Evolutionary conservation across 2,329 filamentous ascomycete genomes (phyloP), one percentile per base, ranked within the genome.

Genomic region (Zasmidium angulare): DNA sequence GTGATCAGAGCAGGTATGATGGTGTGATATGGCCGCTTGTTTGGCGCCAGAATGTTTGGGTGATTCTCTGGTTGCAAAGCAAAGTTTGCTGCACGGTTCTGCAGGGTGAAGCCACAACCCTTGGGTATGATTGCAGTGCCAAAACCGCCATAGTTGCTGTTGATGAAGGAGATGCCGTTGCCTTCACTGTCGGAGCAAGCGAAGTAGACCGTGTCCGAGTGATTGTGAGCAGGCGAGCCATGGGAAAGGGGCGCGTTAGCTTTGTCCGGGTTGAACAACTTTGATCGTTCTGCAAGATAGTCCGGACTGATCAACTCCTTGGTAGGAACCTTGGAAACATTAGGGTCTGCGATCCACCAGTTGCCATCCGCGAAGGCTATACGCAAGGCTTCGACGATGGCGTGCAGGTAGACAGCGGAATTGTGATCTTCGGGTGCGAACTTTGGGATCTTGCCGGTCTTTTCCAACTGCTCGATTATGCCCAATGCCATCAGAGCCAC

Each of bases 111-210:
- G 7, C 93, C 93, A 73, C 91, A 96, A 6, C 88, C 90, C 46
- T 81, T 78, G 20, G 95, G 93, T 53, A 99, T 86, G 71, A 98
- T 96, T 66, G 80, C 83, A 0, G 91, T 95, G 54, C 95, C 95
- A 74, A 98, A 93, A 0, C 91, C 91, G 56, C 84, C 87, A 76
- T 93, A 98, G 80, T 93, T 96, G 76, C 89, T 93, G 82, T 96
- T 98, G 79, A 98, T 98, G 78, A 98, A 97, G 21, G 89, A 95
- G 55, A 95, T 93, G 31, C 89, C 93, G 75, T 98, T 98, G 55
- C 95, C 95, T 29, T 86, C 79, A 1, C 80, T 76, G 77, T 98
- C 95, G 0, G 92, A 89, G 11, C 89, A 89, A 58, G 89, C 87
- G 72, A 98, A 96, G 79, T 98, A 98, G 24, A 98, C 95, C 0